Evolutionary conservation across 2,329 filamentous ascomycete genomes (phyloP), one percentile per base, ranked within the genome.

Genomic region (Neofusicoccum parvum): DNA sequence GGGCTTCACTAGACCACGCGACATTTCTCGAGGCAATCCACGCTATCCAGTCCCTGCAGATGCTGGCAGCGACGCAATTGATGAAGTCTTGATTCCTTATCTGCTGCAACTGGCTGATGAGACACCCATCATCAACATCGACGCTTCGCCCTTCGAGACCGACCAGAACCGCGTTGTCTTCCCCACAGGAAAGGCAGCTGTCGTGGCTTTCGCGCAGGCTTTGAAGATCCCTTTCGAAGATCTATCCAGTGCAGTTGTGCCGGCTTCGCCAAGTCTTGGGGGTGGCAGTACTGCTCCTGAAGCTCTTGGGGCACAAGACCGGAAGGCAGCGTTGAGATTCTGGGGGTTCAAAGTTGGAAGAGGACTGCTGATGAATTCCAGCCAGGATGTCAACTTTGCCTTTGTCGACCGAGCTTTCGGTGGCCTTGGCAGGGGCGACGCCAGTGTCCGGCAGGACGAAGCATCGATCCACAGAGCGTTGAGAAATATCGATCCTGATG

Each of bases 341-440:
- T 90, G 88, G 88, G 85, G 81, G 4, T 77, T 85, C 64, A 84
- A 84, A 63, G 84, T 90, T 15, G 86, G 83, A 1, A 80, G 87
- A 64, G 85, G 87, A 0, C 69, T 90, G 1, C 72, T 90, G 53
- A 82, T 87, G 78, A 85, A 85, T 69, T 83, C 83, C 20, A 82
- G 81, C 0, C 82, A 83, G 67, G 82, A 80, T 2, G 79, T 90
- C 51, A 84, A 84, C 48, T 88, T 85, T 73, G 78, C 80, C 15
- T 83, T 83, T 67, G 83, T 88, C 20, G 87, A 88, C 70, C 81
- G 82, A 37, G 86, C 86, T 3, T 90, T 88, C 75, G 87, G 87
- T 37, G 88, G 87, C 0, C 73, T 85, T n/a, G 83, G 83, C 5
- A 78, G 81, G 12, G 75, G 77, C 1, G 70, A 83, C 46, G 74